Evolutionary conservation across 2,329 filamentous ascomycete species (phyloP).

Genomic region (Venturia carpophila): DNA sequence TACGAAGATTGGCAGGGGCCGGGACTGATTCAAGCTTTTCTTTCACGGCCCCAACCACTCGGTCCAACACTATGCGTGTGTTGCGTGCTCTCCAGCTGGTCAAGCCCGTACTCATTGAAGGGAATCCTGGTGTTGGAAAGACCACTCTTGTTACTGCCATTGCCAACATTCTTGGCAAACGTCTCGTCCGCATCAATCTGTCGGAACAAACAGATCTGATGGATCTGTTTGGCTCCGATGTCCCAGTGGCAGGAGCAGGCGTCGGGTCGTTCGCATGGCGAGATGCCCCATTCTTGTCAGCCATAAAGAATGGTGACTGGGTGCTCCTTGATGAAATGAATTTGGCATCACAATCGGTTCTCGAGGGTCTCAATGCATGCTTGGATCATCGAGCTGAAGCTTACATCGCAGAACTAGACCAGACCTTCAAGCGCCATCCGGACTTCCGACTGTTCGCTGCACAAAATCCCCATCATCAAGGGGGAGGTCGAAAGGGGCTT

Average conservation of each 20-base stretch:
- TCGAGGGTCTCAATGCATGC: constrained; percentile 94
- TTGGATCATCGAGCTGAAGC: constrained; percentile 93
- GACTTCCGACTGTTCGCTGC: constrained; percentile 93
- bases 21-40: constrained; percentile 57
- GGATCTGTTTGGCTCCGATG: constrained; percentile 94
- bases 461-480: constrained; percentile 96
- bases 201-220: constrained; percentile 97
- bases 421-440: constrained; percentile 82
- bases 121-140: constrained; percentile 96
- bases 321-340: constrained; percentile 99
- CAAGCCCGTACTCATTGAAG: constrained; percentile 90
- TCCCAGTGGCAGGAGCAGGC: constrained; percentile 85
- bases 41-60: constrained; percentile 83
- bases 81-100: constrained; percentile 78
- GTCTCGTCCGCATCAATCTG: constrained; percentile 87
- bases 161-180: constrained; percentile 68
- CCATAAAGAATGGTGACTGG: constrained; percentile 96
- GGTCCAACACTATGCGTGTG: constrained; percentile 82
- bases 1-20: constrained; percentile 47
- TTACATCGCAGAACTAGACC: constrained; percentile 90
- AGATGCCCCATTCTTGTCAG: constrained; percentile 88
- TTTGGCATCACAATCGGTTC: constrained; percentile 87
- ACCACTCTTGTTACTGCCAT: constrained; percentile 86
- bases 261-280: constrained; percentile 91
- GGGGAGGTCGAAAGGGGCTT: constrained; percentile 87